Evolutionary conservation across 1,284 basidiomycete genomes (phyloP).

Genomic region (Cutaneotrichosporon dermatis): DNA sequence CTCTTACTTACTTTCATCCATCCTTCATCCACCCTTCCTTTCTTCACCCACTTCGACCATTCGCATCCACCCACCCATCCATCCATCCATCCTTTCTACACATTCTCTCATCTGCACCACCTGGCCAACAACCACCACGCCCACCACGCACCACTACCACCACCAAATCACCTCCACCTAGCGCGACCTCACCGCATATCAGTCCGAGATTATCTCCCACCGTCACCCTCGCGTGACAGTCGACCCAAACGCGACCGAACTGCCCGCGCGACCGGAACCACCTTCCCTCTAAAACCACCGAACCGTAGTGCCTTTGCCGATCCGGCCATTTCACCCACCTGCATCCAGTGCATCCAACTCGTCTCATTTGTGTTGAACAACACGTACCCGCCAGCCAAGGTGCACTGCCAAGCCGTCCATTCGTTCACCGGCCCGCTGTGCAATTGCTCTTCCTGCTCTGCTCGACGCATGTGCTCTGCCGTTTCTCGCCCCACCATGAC

Average conservation of each 20-base stretch:
- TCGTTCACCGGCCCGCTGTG: not conserved
- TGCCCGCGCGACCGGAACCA: not conserved
- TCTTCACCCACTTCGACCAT: not conserved
- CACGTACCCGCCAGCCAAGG: not conserved
- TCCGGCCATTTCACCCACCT: not conserved
- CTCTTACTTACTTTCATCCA: too few species aligned
- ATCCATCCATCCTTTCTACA: not conserved
- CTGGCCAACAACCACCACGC: not conserved
- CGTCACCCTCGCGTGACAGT: not conserved
- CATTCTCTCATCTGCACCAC: not conserved
- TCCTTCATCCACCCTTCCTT: too few species aligned
- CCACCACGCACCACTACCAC: not conserved
- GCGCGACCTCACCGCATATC: not conserved
- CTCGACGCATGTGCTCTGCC: conserved; percentile 5
- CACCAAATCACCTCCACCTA: not conserved
- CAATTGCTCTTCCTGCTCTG: not conserved
- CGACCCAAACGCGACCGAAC: not conserved
- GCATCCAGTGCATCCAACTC: not conserved
- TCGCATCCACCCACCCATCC: not conserved
- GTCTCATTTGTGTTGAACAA: too few species aligned
- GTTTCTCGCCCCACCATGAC: conserved; percentile 19
- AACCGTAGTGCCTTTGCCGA: too few species aligned
- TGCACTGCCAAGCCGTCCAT: not conserved
- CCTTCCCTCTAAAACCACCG: not conserved
- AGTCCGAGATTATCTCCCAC: not conserved